A percentile compares a stretch with the other conserved stretches of the same genome.
These are phyloP conservation scores for Boletus edulis DNA, from an alignment of 768 basidiomycete species.

Conservation along the genomic window DNA sequence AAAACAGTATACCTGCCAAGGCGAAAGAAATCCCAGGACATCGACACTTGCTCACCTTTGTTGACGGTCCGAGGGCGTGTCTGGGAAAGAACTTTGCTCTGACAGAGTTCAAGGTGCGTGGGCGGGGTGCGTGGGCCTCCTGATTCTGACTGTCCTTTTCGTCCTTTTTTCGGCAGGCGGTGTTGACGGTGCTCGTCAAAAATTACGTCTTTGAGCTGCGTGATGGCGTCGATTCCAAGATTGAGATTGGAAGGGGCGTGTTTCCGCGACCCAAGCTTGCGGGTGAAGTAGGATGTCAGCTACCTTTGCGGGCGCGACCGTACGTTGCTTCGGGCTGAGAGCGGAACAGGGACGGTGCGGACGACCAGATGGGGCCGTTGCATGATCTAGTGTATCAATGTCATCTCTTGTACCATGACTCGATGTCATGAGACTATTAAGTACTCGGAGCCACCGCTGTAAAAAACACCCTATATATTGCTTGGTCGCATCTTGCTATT, in stretches of 20 bases:
- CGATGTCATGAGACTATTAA: no score
- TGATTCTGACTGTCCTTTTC: background rate
- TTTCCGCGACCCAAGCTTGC: background rate
- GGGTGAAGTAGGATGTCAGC: constrained; percentile 11
- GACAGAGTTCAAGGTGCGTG: constrained; percentile 29
- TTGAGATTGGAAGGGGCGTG: constrained; percentile 12
- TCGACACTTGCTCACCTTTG: constrained; percentile 49
- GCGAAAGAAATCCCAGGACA: constrained; percentile 46
- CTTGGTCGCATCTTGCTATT: no score
- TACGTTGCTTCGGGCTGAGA: background rate
- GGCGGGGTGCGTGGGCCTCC: background rate
- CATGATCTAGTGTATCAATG: no score
- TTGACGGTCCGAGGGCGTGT: constrained; percentile 49
- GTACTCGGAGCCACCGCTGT: no score
- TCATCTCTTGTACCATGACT: no score
- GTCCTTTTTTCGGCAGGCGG: constrained; percentile 29
- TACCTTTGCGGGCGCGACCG: constrained; percentile 23
- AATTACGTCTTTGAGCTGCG: constrained; percentile 34
- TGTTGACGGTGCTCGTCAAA: constrained; percentile 39
- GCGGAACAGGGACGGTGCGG: no score
- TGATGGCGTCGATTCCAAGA: constrained; percentile 35
- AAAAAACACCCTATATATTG: no score
- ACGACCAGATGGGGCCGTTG: no score
- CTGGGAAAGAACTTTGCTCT: constrained; percentile 49
- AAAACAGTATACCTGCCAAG: constrained; percentile 18